A percentile compares a stretch with the other conserved stretches of the same genome.
These are phyloP conservation scores for Chaetomium fimeti DNA, from an alignment of 495 filamentous ascomycete species.

Conservation along the genomic window DNA sequence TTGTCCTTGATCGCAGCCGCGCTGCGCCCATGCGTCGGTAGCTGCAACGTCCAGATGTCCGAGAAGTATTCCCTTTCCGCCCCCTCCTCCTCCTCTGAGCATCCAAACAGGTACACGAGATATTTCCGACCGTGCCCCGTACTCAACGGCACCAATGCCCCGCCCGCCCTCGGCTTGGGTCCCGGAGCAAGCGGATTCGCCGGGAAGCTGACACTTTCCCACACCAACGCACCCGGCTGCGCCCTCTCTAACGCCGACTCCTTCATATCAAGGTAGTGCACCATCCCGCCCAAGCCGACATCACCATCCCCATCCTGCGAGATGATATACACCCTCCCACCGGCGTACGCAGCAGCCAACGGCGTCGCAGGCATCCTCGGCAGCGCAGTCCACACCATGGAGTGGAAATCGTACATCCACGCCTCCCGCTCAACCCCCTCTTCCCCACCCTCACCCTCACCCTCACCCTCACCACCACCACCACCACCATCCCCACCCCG, in stretches of 20 bases:
- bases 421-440: constrained; percentile 34
- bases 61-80: constrained; percentile 27
- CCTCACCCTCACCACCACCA: not conserved
- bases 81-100: constrained; percentile 18
- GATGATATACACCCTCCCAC: constrained; percentile 48
- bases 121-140: constrained; percentile 54
- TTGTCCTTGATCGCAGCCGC: constrained; percentile 53
- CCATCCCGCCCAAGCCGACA: constrained; percentile 39
- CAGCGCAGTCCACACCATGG: constrained; percentile 46
- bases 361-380: constrained; percentile 39
- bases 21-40: constrained; percentile 45
- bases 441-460: not conserved
- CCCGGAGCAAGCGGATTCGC: constrained; percentile 49
- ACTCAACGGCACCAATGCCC: constrained; percentile 46
- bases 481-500: no score
- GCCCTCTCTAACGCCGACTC: constrained; percentile 34
- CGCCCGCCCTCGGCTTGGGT: constrained; percentile 45
- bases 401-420: constrained; percentile 49
- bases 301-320: constrained; percentile 23
- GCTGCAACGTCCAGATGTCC: constrained; percentile 55
- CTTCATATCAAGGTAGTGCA: constrained; percentile 45
- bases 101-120: constrained; percentile 53
- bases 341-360: constrained; percentile 40
- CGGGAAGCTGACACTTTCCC: constrained; percentile 48
- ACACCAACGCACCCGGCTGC: constrained; percentile 32